Evolutionary conservation across 192 early-diverging fungal species (phyloP), one percentile per base, ranked within the genome.

Genomic region (Powellomyces hirtus): DNA sequence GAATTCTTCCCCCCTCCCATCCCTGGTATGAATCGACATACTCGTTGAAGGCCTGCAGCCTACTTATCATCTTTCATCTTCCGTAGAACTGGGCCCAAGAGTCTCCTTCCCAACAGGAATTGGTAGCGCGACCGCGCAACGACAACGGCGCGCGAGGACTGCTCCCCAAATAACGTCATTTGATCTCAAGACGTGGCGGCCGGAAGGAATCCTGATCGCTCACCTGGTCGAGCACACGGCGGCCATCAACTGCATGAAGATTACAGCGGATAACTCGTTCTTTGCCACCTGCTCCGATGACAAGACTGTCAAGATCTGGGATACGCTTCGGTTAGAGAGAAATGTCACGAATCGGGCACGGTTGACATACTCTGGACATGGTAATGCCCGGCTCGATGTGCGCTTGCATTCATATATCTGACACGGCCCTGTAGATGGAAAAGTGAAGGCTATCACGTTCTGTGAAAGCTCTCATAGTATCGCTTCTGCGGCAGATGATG

Each of bases 291-390:
- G 75, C 30, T 80, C 81, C 1, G 72, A 84, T 59, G 82, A 84
- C 59, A 75, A 77, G 24, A 76, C 79, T 6, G 74, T 84, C 35
- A 83, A 76, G 62, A 76, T 84, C 30, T 84, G 82, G 82, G 82
- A 84, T 64, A 70, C 71, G 30, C 20, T 73, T 0, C 79, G 91
- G 30, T 77, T 97, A 22, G 90, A 91, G 55, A 91, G 89, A 51
- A 96, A 92, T 68, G 91, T 94, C 0, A 86, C 91, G 18, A 91
- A 90, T 63, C 82, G 90, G 38, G 80, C 94, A 0, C 78, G 89
- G 29, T 82, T 88, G 24, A 88, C 82, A 0, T 89, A 92, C 62
- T 79, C 80, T 31, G 79, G 80, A 14, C 85, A 90, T 68, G 89
- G 89, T 86, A 75, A 33, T 24, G 37, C 11, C 0, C 30, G 1